Conservation (phyloP, 202 grass and related monocot genomes). For the Cymbopogon flexuosus region DNA sequence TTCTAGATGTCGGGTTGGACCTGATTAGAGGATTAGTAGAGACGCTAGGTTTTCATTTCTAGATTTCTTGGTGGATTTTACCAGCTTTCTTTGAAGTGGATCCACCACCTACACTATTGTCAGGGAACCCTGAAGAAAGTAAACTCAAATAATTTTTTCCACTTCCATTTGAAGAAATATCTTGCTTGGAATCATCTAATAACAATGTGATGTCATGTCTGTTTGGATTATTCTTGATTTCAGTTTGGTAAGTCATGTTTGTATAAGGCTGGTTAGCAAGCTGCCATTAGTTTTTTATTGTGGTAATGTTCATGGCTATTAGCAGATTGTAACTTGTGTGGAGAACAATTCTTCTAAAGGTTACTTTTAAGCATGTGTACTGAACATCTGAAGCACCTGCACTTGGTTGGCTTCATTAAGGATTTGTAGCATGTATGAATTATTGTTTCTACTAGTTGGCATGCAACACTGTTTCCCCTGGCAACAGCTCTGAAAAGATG, state of each 20-base stretch:
- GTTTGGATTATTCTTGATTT: not conserved
- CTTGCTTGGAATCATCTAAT: not conserved
- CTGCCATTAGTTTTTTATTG: not conserved
- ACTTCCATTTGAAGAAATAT: not conserved
- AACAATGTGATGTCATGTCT: not conserved
- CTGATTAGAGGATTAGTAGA: not conserved
- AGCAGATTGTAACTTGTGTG: not conserved
- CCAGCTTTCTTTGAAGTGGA: not conserved
- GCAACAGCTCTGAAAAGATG: not conserved
- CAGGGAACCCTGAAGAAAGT: not conserved
- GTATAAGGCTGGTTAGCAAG: not conserved
- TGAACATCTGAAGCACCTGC: not conserved
- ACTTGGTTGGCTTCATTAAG: not conserved
- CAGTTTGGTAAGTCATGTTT: not conserved
- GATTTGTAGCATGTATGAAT: not conserved
- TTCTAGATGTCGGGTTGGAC: not conserved
- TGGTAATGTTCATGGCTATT: not conserved
- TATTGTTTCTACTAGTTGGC: not conserved
- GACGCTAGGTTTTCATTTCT: not conserved
- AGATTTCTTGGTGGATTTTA: not conserved
- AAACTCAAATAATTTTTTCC: not conserved
- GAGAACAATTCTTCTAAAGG: not conserved
- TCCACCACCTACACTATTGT: not conserved
- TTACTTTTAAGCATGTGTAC: not conserved
- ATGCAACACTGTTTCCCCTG: not conserved